Conservation (phyloP, 1,284 basidiomycete genomes). For the Ceratobasidium sp. region DNA sequence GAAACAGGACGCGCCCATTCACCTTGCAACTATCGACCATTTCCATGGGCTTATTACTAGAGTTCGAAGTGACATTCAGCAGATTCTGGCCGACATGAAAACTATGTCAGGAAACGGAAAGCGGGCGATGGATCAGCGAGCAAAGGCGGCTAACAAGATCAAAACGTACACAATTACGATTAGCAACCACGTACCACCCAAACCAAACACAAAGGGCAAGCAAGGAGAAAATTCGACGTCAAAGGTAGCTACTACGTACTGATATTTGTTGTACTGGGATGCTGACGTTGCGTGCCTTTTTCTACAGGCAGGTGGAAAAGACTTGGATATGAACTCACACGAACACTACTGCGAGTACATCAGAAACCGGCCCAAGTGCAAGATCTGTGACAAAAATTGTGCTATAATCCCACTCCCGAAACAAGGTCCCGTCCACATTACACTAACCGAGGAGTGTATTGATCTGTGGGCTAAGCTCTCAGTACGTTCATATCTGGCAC, state of each 20-base stretch:
- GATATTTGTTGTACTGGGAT: background rate
- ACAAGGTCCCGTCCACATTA: background rate
- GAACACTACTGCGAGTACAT: background rate
- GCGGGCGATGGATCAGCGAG: background rate
- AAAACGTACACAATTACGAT: background rate
- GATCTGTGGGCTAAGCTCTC: conserved; percentile 4
- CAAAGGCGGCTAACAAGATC: background rate
- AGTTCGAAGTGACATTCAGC: background rate
- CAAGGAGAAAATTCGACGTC: background rate
- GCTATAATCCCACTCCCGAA: background rate
- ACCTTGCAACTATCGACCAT: background rate
- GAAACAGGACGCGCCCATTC: background rate
- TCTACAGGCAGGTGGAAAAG: background rate
- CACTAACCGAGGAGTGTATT: background rate
- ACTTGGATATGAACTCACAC: background rate
- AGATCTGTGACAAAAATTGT: background rate
- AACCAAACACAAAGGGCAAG: background rate
- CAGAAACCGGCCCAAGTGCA: background rate
- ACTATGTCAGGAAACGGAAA: background rate
- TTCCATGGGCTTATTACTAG: background rate
- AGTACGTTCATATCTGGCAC: background rate
- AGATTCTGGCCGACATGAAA: background rate
- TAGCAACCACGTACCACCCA: background rate
- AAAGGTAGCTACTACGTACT: background rate
- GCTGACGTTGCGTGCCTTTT: too few species aligned